A percentile compares a stretch with the other conserved stretches of the same genome.
These are phyloP conservation scores for Hyphopichia fennica DNA, from an alignment of 1,139 yeast species.

Conservation along the genomic window DNA sequence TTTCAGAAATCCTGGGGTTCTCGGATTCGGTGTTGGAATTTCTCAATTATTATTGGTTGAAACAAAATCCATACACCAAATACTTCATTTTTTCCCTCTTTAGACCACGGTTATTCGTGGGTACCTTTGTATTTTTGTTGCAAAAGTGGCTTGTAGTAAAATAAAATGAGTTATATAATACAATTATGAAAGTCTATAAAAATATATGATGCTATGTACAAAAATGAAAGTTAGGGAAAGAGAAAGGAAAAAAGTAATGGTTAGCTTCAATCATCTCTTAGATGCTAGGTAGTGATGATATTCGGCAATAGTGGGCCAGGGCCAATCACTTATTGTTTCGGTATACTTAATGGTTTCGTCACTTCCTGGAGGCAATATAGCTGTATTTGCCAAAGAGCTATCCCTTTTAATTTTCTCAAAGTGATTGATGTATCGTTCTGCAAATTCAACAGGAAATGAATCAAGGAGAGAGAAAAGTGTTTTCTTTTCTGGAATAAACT, in stretches of 20 bases:
- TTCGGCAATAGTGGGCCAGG: constrained; percentile 26
- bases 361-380: background rate
- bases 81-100: too few species aligned
- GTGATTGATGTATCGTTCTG: constrained; percentile 41
- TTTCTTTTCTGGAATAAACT: constrained; percentile 43
- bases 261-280: background rate
- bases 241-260: too few species aligned
- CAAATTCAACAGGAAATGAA: constrained; percentile 42
- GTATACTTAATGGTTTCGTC: background rate
- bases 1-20: constrained; percentile 1
- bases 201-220: background rate
- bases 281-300: constrained; percentile 7
- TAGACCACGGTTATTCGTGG: too few species aligned
- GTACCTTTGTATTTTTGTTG: background rate
- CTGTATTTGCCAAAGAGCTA: constrained; percentile 5
- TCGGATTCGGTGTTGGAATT: background rate
- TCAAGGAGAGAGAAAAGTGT: constrained; percentile 38
- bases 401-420: constrained; percentile 24
- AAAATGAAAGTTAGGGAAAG: too few species aligned
- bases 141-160: background rate
- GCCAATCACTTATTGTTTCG: constrained; percentile 14
- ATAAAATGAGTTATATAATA: constrained; percentile 1
- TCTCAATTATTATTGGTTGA: background rate
- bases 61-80: background rate
- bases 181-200: constrained; percentile 1